Conservation (phyloP, 495 filamentous ascomycete genomes). For the Acidiella bohemica region DNA sequence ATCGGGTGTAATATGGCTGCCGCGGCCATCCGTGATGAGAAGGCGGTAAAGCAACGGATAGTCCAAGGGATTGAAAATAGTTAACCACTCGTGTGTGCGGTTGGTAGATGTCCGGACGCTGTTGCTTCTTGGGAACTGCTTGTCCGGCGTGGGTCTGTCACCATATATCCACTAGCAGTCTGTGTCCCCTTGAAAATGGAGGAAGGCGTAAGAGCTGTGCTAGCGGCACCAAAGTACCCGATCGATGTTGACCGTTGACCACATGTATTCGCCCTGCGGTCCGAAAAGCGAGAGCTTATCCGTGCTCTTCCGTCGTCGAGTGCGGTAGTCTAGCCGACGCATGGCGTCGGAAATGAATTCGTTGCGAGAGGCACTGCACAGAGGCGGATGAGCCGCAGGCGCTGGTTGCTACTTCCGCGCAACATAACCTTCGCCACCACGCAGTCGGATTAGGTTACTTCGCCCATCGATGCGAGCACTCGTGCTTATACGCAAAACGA, state of each 20-base stretch:
- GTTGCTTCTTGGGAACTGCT: slow-evolving; percentile 8
- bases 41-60: neutral
- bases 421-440: no score
- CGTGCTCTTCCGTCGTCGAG: no score
- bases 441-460: no score
- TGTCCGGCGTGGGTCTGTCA: neutral
- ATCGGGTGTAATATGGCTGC: slow-evolving; percentile 12
- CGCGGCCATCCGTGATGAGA: slow-evolving; percentile 14
- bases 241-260: slow-evolving; percentile 17
- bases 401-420: no score
- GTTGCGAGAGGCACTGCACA: no score
- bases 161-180: slow-evolving; percentile 3
- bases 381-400: no score
- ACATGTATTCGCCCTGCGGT: no score
- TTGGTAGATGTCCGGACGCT: slow-evolving; percentile 10
- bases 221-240: slow-evolving; percentile 12
- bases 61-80: slow-evolving; percentile 5
- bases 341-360: no score
- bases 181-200: slow-evolving; percentile 17
- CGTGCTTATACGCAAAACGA: no score
- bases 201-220: slow-evolving; percentile 6
- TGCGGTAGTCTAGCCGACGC: no score
- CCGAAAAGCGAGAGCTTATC: no score
- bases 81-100: slow-evolving; percentile 7
- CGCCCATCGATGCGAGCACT: no score